Base-by-base conservation (phyloP, 306 rosid genomes). In the Pyrus bretschneideri region DNA sequence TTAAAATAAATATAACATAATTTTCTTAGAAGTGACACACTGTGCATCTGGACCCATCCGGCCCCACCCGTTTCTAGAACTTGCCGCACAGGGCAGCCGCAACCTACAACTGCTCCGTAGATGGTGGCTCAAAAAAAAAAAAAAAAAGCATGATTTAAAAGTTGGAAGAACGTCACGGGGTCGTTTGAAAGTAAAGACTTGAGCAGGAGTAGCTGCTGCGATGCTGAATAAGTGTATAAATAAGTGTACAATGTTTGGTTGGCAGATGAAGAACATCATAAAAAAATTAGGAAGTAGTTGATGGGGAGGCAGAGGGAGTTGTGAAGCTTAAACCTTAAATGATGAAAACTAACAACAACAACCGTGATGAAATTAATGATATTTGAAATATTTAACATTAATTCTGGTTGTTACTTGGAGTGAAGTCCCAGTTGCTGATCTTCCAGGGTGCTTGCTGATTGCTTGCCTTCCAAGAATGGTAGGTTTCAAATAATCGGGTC, bases 181-280 rank as follows among this genome's bases (percentile, higher is more conserved):
- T 70, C 11, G 86, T 83, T 86, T 77, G 79, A 75, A 78, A 57
- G 76, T 78, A 70, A 73, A 49, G 84, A 81, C 73, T 70, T 72
- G 78, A 23, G 60, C 46, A 46, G 14, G 4, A 59, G 35, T 45
- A 25, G 27, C 40, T 46, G 54, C 54, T 46, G 55, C 21, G 17
- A 59, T 64, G 75, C 67, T 63, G 71, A 61, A 55, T 78, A 72
- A 72, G 64, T 29, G 59, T 21, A 66, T 51, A 40, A 40, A 66
- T 25, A 33, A 35, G 9, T 35, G 40, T 6, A 35, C 40, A 35
- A 49, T 59, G 23, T 45, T 10, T 68, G 51, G 90, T 90, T 81
- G 75, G 85, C 81, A 83, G 74, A 58, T 67, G 46, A 63, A 27
- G 46, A 63, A 64, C 49, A 71, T 58, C 77, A 80, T 64, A 3